Conservation (phyloP, 1,284 basidiomycete species). For the Phlebopus sp. region DNA sequence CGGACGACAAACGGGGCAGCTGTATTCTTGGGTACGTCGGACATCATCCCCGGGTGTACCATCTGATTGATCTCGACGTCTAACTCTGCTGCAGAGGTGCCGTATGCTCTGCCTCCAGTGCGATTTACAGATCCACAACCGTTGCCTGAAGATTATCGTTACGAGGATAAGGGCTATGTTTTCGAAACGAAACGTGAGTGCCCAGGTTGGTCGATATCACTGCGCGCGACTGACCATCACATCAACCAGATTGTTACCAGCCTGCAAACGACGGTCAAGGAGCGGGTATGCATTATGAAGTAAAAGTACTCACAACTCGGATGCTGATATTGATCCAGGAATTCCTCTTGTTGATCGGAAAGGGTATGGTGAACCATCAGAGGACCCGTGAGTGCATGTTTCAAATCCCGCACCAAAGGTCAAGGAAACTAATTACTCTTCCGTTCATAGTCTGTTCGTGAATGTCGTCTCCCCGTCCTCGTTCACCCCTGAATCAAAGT, state of each 20-base stretch:
- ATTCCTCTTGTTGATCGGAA: conserved; percentile 52
- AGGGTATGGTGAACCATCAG: conserved; percentile 63
- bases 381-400: conserved; percentile 53
- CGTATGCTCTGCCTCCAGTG: conserved; percentile 62
- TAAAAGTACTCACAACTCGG: background rate
- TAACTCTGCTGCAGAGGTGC: conserved; percentile 52
- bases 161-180: conserved; percentile 60
- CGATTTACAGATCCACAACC: conserved; percentile 63
- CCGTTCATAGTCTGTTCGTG: conserved; percentile 52
- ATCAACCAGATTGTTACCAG: conserved; percentile 50
- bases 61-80: background rate
- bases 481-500: conserved; percentile 44
- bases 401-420: conserved; percentile 1
- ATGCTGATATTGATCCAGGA: conserved; percentile 18
- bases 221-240: conserved; percentile 1
- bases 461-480: conserved; percentile 67
- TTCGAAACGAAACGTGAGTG: conserved; percentile 56
- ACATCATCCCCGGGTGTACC: background rate
- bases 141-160: conserved; percentile 50
- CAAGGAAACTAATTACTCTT: conserved; percentile 1
- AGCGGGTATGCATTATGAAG: conserved; percentile 34
- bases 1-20: conserved; percentile 56
- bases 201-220: background rate
- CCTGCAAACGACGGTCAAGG: conserved; percentile 64
- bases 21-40: conserved; percentile 56